phyloP scores from a whole-genome alignment of 176 grass and related monocot species.

The Secale cereale region DNA sequence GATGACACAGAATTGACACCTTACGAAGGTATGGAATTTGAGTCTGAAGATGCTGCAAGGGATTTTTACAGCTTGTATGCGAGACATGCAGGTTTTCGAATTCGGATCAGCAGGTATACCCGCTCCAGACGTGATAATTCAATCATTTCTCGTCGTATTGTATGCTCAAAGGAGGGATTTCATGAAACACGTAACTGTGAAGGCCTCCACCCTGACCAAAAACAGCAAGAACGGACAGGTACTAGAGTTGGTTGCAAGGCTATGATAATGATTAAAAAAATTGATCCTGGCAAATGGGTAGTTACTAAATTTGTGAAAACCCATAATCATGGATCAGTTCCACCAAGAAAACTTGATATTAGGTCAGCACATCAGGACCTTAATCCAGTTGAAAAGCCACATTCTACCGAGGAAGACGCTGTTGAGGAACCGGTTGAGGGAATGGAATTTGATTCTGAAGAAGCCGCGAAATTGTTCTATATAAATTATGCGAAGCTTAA shows the following conservation, averaged over 20 bases:
- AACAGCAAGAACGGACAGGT: slow-evolving; percentile 40
- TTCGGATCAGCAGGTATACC: slow-evolving; percentile 61
- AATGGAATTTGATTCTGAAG: slow-evolving; percentile 94
- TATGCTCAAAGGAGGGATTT: slow-evolving; percentile 75
- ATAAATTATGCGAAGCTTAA: slow-evolving; percentile 67
- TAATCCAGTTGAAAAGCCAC: slow-evolving; percentile 28
- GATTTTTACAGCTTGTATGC: slow-evolving; percentile 61
- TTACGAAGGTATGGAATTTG: slow-evolving; percentile 68
- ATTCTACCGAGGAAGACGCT: slow-evolving; percentile 11
- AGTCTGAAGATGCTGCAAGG: slow-evolving; percentile 61
- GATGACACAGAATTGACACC: slow-evolving; percentile 47
- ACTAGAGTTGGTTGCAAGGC: slow-evolving; percentile 77
- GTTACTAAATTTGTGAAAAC: slow-evolving; percentile 59
- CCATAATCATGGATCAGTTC: slow-evolving; percentile 60
- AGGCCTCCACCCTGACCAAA: slow-evolving; percentile 32
- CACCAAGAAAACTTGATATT: slow-evolving; percentile 51
- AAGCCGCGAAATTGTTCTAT: slow-evolving; percentile 79
- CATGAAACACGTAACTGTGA: slow-evolving; percentile 48
- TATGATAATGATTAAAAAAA: slow-evolving; percentile 64
- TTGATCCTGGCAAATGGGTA: slow-evolving; percentile 50
- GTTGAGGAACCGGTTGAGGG: slow-evolving; percentile 63
- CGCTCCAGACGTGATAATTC: slow-evolving; percentile 68
- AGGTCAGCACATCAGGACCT: slow-evolving; percentile 14
- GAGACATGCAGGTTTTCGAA: slow-evolving; percentile 42
- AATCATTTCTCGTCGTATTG: slow-evolving; percentile 64